Conservation (phyloP, 2,329 filamentous ascomycete genomes). For the Paradendryphiella salina region DNA sequence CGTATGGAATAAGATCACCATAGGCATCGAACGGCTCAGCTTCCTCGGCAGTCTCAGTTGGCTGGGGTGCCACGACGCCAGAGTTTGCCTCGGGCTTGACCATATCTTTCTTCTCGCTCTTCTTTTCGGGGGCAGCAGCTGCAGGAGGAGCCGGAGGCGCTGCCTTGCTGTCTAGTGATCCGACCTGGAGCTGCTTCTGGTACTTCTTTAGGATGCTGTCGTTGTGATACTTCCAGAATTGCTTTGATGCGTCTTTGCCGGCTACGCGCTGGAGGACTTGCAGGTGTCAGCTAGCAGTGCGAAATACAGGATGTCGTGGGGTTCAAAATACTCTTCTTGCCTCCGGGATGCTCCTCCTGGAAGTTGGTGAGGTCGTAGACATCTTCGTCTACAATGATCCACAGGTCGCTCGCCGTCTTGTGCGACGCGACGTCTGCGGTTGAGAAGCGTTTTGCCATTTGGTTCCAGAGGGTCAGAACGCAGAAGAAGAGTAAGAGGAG, state of each 20-base stretch:
- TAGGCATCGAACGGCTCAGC: conserved; percentile 79
- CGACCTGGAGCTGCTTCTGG: conserved; percentile 62
- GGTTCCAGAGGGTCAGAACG: conserved; percentile 8
- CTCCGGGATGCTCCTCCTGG: conserved; percentile 62
- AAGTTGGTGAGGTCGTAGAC: conserved; percentile 88
- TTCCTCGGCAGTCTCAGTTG: conserved; percentile 54
- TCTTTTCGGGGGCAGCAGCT: conserved; percentile 52
- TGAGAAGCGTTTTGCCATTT: conserved; percentile 87
- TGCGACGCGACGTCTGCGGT: conserved; percentile 85
- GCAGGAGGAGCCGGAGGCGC: conserved; percentile 57
- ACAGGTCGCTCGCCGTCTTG: conserved; percentile 83
- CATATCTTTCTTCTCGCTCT: conserved; percentile 53
- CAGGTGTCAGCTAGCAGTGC: conserved; percentile 17
- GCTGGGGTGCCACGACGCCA: conserved; percentile 53
- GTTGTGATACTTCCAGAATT: conserved; percentile 69
- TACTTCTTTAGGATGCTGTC: conserved; percentile 65
- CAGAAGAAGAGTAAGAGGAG: not conserved
- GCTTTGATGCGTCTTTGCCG: conserved; percentile 69
- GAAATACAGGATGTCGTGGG: not conserved
- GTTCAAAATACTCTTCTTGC: conserved; percentile 66
- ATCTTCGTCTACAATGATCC: conserved; percentile 90
- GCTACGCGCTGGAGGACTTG: conserved; percentile 66
- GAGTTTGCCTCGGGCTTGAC: conserved; percentile 64
- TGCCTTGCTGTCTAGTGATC: conserved; percentile 81
- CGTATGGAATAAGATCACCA: conserved; percentile 86